phyloP scores from a whole-genome alignment of 345 rosid species.

The Raphanus sativus region DNA sequence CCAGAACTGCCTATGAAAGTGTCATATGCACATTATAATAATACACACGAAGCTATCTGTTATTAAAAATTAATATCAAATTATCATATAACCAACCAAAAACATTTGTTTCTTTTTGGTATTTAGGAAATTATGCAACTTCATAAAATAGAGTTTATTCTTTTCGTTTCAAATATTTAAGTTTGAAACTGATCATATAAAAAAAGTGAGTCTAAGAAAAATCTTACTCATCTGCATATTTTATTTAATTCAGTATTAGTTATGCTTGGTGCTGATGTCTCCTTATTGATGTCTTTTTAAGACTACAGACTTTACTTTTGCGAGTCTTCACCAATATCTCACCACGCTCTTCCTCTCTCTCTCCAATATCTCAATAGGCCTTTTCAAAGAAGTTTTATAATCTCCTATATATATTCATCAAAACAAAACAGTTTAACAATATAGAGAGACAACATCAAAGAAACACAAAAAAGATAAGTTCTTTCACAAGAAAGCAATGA shows the following conservation, averaged over 20 bases:
- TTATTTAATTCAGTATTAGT: slow-evolving; percentile 8
- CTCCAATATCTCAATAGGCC: slow-evolving; percentile 4
- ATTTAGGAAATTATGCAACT: not conserved
- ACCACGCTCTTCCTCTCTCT: slow-evolving; percentile 14
- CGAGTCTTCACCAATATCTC: slow-evolving; percentile 36
- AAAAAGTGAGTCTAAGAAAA: not conserved
- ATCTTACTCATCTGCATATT: slow-evolving; percentile 9
- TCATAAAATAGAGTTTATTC: not conserved
- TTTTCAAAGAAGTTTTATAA: slow-evolving; percentile 38
- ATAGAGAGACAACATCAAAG: slow-evolving; percentile 14
- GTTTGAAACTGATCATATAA: not conserved
- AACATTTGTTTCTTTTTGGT: not conserved
- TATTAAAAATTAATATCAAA: not conserved
- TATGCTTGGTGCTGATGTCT: slow-evolving; percentile 3
- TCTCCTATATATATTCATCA: slow-evolving; percentile 29
- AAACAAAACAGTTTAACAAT: slow-evolving; percentile 3
- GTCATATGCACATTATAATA: slow-evolving; percentile 3
- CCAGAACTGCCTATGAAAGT: slow-evolving; percentile 22
- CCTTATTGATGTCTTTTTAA: slow-evolving; percentile 29
- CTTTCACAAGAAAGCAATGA: slow-evolving; percentile 32
- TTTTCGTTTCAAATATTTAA: not conserved
- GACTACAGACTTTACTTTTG: slow-evolving; percentile 30
- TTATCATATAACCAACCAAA: slow-evolving; percentile 1
- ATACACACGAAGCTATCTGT: slow-evolving; percentile 16
- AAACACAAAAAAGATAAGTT: not conserved